phyloP scores from a whole-genome alignment of 1,139 yeast species.

The Hyphopichia pseudoburtonii region DNA sequence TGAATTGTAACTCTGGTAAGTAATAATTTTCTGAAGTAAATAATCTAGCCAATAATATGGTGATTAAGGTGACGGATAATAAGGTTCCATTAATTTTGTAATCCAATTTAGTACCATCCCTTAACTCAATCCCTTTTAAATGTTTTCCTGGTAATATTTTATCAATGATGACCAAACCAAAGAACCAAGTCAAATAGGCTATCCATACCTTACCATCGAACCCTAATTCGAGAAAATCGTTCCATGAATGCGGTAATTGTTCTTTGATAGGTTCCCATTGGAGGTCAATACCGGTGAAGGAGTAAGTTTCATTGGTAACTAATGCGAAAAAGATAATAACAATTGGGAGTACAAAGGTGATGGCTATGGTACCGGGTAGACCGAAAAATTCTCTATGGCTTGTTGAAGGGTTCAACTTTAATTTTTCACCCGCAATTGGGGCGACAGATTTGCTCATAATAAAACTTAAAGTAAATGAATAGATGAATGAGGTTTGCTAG shows the following conservation, averaged over 20 bases:
- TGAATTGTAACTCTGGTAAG: constrained; percentile 76
- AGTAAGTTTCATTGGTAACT: constrained; percentile 55
- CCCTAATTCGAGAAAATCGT: constrained; percentile 26
- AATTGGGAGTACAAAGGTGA: constrained; percentile 67
- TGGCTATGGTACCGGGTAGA: constrained; percentile 64
- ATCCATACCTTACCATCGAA: constrained; percentile 53
- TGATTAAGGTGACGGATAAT: constrained; percentile 48
- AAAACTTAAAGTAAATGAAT: too few species aligned
- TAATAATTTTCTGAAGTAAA: constrained; percentile 45
- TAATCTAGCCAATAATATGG: constrained; percentile 52
- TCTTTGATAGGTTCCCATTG: constrained; percentile 33
- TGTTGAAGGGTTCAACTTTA: constrained; percentile 61
- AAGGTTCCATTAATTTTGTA: constrained; percentile 83
- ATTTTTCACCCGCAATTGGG: too few species aligned
- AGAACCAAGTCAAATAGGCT: constrained; percentile 76
- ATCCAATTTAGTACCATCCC: constrained; percentile 69
- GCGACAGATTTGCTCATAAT: too few species aligned
- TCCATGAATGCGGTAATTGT: constrained; percentile 25
- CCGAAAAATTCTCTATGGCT: constrained; percentile 77
- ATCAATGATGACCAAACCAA: constrained; percentile 62
- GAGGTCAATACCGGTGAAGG: constrained; percentile 47
- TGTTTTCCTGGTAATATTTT: constrained; percentile 69
- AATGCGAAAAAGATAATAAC: constrained; percentile 61
- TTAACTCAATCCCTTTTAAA: constrained; percentile 63
- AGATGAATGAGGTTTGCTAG: too few species aligned